A percentile compares a stretch with the other conserved stretches of the same genome.
phyloP scores from a whole-genome alignment of 495 filamentous ascomycete genomes.

The Penicillium cinerascens region DNA sequence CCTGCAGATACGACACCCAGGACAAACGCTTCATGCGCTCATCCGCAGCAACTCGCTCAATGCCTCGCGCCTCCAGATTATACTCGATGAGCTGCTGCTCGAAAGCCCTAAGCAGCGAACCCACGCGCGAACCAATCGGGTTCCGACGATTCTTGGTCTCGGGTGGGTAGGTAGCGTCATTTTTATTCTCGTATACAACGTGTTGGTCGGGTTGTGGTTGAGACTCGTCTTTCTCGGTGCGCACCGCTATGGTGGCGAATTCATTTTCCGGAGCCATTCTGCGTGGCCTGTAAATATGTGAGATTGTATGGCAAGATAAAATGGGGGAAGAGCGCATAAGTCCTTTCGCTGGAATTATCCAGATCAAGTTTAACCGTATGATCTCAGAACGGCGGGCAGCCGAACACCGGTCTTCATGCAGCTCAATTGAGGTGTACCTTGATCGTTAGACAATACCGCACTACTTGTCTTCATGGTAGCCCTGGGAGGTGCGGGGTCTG shows the following conservation, averaged over 20 bases:
- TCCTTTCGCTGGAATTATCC: conserved; percentile 61
- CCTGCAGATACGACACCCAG: conserved; percentile 60
- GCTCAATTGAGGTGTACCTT: conserved; percentile 44
- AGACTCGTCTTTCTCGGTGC: conserved; percentile 21
- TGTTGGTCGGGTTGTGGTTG: conserved; percentile 7
- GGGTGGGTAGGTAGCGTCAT: conserved; percentile 13
- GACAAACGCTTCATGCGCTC: conserved; percentile 53
- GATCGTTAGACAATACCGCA: conserved; percentile 46
- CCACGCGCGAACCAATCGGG: conserved; percentile 27
- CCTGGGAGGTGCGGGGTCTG: conserved; percentile 26
- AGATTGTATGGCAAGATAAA: neutral
- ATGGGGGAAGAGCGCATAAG: conserved; percentile 43
- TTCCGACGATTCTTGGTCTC: conserved; percentile 12
- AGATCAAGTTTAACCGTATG: conserved; percentile 63
- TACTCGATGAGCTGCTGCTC: conserved; percentile 47
- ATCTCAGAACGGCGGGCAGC: conserved; percentile 49
- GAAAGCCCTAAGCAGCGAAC: conserved; percentile 32
- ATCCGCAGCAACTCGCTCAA: conserved; percentile 62
- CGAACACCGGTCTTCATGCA: conserved; percentile 53
- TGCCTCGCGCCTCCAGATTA: conserved; percentile 69
- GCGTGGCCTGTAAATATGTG: conserved; percentile 21
- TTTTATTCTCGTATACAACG: conserved; percentile 15
- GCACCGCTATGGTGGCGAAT: conserved; percentile 30
- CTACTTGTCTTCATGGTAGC: conserved; percentile 46
- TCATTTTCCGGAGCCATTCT: conserved; percentile 38